Conservation (phyloP, 768 basidiomycete species). For the Lentinula lateritia region DNA sequence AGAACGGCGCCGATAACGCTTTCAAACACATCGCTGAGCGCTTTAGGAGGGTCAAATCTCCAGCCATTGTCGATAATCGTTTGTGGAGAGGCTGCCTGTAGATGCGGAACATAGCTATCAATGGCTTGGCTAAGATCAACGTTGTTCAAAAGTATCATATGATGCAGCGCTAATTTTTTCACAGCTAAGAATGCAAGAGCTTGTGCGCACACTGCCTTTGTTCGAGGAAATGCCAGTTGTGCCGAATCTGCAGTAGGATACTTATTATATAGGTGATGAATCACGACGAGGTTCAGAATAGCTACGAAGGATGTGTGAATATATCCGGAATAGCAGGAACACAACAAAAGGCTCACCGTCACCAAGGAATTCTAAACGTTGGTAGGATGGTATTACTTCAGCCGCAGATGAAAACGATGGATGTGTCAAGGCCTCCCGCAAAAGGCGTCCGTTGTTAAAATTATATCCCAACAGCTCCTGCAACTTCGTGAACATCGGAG, state of each 20-base stretch:
- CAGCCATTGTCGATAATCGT: conserved; percentile 68
- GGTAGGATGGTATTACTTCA: conserved; percentile 57
- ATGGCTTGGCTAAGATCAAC: conserved; percentile 65
- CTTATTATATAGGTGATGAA: conserved; percentile 63
- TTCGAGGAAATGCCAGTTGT: conserved; percentile 66
- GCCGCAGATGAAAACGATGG: conserved; percentile 57
- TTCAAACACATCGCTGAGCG: conserved; percentile 79
- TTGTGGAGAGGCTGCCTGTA: conserved; percentile 47
- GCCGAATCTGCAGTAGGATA: conserved; percentile 72
- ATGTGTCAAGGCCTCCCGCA: conserved; percentile 82
- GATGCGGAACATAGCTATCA: conserved; percentile 49
- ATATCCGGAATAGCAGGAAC: neutral
- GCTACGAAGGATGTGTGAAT: conserved; percentile 33
- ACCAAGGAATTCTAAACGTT: conserved; percentile 84
- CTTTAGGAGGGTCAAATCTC: conserved; percentile 85
- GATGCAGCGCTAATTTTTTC: conserved; percentile 60
- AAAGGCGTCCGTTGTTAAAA: conserved; percentile 56
- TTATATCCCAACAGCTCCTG: conserved; percentile 66
- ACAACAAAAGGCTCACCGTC: conserved; percentile 54
- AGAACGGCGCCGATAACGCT: conserved; percentile 80
- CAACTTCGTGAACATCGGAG: conserved; percentile 46
- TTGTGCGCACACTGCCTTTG: conserved; percentile 67
- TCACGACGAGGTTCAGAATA: conserved; percentile 65
- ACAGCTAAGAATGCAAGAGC: conserved; percentile 70
- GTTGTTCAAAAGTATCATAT: conserved; percentile 63